Evolutionary conservation across 805 yeast species (phyloP), one percentile per base, ranked within the genome.

Genomic region (Metschnikowia amazonensis): DNA sequence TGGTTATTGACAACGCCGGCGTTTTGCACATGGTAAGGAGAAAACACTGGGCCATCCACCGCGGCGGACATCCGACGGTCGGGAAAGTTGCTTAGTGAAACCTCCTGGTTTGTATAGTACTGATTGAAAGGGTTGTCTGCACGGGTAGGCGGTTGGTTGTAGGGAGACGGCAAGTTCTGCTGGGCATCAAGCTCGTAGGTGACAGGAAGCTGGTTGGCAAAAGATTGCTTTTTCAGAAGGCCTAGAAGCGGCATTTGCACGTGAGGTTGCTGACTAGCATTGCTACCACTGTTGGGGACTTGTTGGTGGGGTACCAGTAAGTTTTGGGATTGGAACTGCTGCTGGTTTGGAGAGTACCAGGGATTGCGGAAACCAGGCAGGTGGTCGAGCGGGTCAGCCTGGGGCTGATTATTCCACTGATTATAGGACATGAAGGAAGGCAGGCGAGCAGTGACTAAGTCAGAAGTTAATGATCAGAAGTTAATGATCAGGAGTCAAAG

Each of bases 171-270:
- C 2, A 51, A 53, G 23, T 52, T 53, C 29, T 55, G 63, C 49
- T 55, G 62, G 39, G 55, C 55, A 30, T 56, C 57, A 13, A 66
- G 71, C 54, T 77, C 82, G 56, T 76, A 77, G 1, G 80, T 77
- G 2, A 76, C 70, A 21, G 80, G 78, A 11, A 77, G 58, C 47
- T 74, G 79, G 51, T 66, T 69, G 10, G 75, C 65, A 46, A 67
- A 70, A n/a, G 71, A 67, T 34, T 43, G 54, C 24, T 58, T 62
- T 43, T 64, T 70, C 25, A 42, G 28, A 36, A 59, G 65, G 33
- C 63, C 55, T 7, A 65, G 53, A 9, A 66, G 67, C 17, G 59
- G 53, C 30, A 59, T 46, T 33, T 53, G 58, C 30, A 32, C 50
- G 25, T 49, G 42, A 21, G 16, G 25, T 6, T 34, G 51, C 27